A percentile compares a stretch with the other conserved stretches of the same genome.
These are phyloP conservation scores for Plasmodium inui DNA, from an alignment of 169 alveolate genomes.

Conservation along the genomic window DNA sequence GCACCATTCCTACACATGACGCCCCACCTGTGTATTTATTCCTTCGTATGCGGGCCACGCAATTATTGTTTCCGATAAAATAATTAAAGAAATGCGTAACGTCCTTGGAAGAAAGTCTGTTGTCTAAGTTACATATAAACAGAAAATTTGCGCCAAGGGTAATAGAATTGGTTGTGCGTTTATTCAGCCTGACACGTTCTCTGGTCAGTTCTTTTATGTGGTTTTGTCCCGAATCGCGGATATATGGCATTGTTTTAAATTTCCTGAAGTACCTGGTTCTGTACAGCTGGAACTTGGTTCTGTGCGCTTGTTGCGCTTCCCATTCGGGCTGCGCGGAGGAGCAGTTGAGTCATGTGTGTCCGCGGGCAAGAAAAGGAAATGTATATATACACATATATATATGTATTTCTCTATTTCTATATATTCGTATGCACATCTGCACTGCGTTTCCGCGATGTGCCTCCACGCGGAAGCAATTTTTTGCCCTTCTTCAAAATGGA, in stretches of 20 bases:
- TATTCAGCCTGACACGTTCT: slow-evolving; percentile 44
- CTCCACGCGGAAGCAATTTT: not conserved
- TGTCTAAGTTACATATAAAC: slow-evolving; percentile 62
- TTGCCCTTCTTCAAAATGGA: not conserved
- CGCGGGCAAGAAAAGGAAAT: not conserved
- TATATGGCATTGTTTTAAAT: slow-evolving; percentile 58
- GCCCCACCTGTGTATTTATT: slow-evolving; percentile 41
- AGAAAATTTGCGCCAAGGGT: slow-evolving; percentile 59
- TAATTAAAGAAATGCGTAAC: slow-evolving; percentile 70
- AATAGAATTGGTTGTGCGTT: slow-evolving; percentile 47
- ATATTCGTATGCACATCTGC: slow-evolving; percentile 1
- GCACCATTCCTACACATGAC: not conserved
- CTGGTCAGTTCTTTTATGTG: slow-evolving; percentile 65
- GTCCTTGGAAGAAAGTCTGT: slow-evolving; percentile 50
- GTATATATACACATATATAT: not conserved
- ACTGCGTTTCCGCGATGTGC: not conserved
- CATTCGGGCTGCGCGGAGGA: slow-evolving; percentile 19
- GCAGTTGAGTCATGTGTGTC: not conserved
- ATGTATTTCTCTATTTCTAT: not conserved
- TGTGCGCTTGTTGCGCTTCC: slow-evolving; percentile 22
- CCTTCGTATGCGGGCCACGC: slow-evolving; percentile 39
- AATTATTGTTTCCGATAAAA: slow-evolving; percentile 43
- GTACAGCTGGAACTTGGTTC: slow-evolving; percentile 12
- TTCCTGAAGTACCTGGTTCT: slow-evolving; percentile 57
- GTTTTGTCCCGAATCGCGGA: slow-evolving; percentile 59